Conservation (phyloP, 805 yeast genomes). For the Metschnikowia arizonensis region DNA sequence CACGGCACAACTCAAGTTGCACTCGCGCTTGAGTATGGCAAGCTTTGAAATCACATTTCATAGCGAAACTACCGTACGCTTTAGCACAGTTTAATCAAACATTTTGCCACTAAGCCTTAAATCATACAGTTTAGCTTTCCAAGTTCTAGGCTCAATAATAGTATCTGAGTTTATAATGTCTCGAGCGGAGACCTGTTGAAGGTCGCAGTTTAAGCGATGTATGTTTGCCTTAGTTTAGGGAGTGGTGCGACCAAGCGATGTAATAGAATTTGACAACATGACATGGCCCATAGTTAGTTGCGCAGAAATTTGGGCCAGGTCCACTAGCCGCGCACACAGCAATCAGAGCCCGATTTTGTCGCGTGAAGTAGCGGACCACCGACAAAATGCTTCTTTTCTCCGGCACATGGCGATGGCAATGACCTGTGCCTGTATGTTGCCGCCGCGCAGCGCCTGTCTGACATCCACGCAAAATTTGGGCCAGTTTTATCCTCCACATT, state of each 20-base stretch:
- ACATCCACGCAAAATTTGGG: constrained; percentile 5
- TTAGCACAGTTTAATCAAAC: too few relatives aligned
- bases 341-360: not conserved
- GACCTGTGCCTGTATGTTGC: not conserved
- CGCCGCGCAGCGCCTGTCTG: constrained; percentile 1
- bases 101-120: too few relatives aligned
- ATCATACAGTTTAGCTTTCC: too few relatives aligned
- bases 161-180: too few relatives aligned
- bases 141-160: too few relatives aligned
- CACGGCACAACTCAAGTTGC: not conserved
- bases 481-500: not conserved
- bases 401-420: not conserved
- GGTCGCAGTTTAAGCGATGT: too few relatives aligned
- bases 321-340: not conserved
- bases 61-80: not conserved
- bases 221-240: not conserved
- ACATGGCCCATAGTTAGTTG: not conserved
- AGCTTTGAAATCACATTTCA: not conserved
- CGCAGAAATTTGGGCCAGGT: not conserved
- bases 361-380: not conserved
- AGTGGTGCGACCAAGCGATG: not conserved
- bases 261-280: too few relatives aligned
- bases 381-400: not conserved
- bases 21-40: not conserved
- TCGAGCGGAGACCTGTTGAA: too few relatives aligned